These are phyloP conservation scores for Tulasnella calospora DNA, from an alignment of 768 basidiomycete species.

Conservation along the genomic window DNA sequence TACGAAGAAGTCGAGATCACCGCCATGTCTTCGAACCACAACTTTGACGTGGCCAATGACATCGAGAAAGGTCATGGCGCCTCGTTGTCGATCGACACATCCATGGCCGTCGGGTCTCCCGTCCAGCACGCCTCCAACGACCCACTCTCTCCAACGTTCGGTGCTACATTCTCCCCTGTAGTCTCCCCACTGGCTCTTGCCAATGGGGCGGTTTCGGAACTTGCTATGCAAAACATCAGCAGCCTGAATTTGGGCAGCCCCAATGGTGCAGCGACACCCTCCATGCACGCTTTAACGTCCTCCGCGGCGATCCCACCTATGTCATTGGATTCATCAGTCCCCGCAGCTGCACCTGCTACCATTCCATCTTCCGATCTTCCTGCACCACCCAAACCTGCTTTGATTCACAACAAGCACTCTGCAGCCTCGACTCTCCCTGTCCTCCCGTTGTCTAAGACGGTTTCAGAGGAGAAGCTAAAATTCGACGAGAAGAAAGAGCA, in stretches of 20 bases:
- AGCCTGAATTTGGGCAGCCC: conserved; percentile 6
- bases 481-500: not conserved
- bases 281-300: not conserved
- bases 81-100: conserved; percentile 1
- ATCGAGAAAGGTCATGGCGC: conserved; percentile 23
- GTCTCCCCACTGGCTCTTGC: not conserved
- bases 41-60: conserved; percentile 22
- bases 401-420: not conserved
- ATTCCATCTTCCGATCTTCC: not conserved
- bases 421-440: not conserved
- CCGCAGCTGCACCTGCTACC: not conserved
- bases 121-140: conserved; percentile 14
- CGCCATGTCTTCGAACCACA: conserved; percentile 13
- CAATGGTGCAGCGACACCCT: not conserved
- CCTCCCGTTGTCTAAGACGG: not conserved
- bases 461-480: not conserved
- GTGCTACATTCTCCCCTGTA: conserved; percentile 20
- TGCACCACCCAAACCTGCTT: not conserved
- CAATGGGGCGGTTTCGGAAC: not conserved
- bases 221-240: conserved; percentile 15
- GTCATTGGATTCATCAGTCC: not conserved
- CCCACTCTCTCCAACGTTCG: conserved; percentile 24
- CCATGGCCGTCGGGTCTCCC: conserved; percentile 13
- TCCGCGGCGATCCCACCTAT: conserved; percentile 1
- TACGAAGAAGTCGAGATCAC: conserved; percentile 7